Conservation (phyloP, 23 red algal genomes). For the Gracilaria caudata region DNA sequence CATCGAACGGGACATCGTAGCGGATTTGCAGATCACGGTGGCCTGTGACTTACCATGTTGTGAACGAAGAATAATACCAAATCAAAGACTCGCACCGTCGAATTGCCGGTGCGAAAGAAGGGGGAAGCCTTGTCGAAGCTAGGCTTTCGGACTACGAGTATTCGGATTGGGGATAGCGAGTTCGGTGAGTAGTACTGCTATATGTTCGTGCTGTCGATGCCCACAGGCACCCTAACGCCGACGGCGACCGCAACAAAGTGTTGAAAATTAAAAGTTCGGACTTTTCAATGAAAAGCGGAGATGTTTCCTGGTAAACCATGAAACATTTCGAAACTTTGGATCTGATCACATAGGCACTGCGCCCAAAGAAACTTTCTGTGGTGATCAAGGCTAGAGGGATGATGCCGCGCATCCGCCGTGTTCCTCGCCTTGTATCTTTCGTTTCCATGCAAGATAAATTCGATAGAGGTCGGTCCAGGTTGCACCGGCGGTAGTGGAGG, state of each 20-base stretch:
- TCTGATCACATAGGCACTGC: neutral
- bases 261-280: neutral
- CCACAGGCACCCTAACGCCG: neutral
- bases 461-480: too few species aligned
- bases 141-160: neutral
- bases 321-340: neutral
- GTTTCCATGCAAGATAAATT: too few species aligned
- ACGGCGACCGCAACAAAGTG: neutral
- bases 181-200: neutral
- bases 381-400: neutral
- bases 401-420: neutral
- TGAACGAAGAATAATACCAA: slow-evolving; percentile 19
- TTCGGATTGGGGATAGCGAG: neutral
- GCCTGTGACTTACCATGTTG: slow-evolving; percentile 11
- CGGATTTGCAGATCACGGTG: neutral
- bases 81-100: slow-evolving; percentile 1
- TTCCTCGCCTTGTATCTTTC: neutral
- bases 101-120: neutral
- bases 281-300: neutral
- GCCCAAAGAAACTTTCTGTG: neutral
- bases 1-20: too few species aligned
- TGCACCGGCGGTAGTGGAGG: too few species aligned
- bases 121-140: neutral
- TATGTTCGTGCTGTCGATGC: too few species aligned
- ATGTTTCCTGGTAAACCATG: neutral